Conservation (phyloP, 2,329 filamentous ascomycete species). For the Dothideomycetidae sp. region DNA sequence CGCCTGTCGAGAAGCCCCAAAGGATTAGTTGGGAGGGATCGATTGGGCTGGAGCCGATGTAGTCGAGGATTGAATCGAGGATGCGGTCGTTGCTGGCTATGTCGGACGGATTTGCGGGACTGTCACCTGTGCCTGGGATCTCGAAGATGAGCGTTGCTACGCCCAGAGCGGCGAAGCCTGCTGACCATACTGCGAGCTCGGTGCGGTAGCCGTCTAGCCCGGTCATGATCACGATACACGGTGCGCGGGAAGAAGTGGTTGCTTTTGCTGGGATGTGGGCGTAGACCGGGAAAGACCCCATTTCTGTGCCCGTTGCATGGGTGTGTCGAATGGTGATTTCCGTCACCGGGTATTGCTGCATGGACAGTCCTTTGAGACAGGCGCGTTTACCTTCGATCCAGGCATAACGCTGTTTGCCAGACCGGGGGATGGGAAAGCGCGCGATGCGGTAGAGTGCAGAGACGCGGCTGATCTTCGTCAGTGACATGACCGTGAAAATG, state of each 20-base stretch:
- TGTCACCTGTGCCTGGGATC: conserved; percentile 45
- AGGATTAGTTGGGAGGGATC: conserved; percentile 35
- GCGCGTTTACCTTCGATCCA: conserved; percentile 52
- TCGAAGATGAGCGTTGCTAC: conserved; percentile 39
- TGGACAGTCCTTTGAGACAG: conserved; percentile 42
- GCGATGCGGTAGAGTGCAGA: conserved; percentile 61
- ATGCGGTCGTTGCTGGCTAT: conserved; percentile 38
- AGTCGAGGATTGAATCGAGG: conserved; percentile 40
- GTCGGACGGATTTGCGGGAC: conserved; percentile 34
- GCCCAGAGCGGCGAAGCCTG: conserved; percentile 35
- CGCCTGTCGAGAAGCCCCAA: conserved; percentile 46
- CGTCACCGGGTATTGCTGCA: conserved; percentile 41
- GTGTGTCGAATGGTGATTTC: conserved; percentile 50
- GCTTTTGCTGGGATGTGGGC: conserved; percentile 43
- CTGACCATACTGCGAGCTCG: conserved; percentile 39
- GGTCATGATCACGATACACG: conserved; percentile 42
- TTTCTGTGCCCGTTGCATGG: conserved; percentile 37
- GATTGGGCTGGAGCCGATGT: conserved; percentile 28
- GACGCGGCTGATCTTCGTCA: conserved; percentile 34
- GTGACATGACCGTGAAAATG: conserved; percentile 12
- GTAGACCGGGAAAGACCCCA: conserved; percentile 47
- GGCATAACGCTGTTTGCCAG: conserved; percentile 41
- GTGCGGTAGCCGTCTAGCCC: conserved; percentile 46
- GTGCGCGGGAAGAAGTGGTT: conserved; percentile 29
- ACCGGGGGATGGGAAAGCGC: conserved; percentile 47